A percentile compares a stretch with the other conserved stretches of the same genome.
Evolutionary conservation across 768 basidiomycete species (phyloP).

Genomic region (Tephrocybe sp.): DNA sequence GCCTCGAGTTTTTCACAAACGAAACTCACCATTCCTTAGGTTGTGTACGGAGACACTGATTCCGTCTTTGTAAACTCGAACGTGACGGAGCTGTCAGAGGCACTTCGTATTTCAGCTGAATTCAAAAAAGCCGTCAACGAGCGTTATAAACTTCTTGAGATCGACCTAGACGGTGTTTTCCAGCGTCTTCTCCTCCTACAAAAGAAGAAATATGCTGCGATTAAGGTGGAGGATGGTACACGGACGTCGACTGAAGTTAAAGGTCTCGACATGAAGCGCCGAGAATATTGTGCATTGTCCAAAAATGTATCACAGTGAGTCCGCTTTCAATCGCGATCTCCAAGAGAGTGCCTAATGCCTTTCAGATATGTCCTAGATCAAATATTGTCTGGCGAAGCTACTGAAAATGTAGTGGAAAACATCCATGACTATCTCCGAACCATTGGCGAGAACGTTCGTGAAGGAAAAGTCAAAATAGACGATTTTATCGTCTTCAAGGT

Average conservation of each 20-base stretch:
- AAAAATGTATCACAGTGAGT: slow-evolving; percentile 91
- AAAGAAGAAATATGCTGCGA: slow-evolving; percentile 99
- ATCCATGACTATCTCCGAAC: slow-evolving; percentile 89
- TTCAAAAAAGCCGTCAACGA: slow-evolving; percentile 98
- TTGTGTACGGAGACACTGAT: slow-evolving; percentile 98
- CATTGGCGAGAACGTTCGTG: slow-evolving; percentile 75
- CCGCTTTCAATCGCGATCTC: background rate
- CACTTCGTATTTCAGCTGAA: slow-evolving; percentile 84
- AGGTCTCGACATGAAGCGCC: slow-evolving; percentile 97
- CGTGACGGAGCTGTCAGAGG: slow-evolving; percentile 82
- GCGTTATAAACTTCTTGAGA: slow-evolving; percentile 91
- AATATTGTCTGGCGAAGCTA: slow-evolving; percentile 87
- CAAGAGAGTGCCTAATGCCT: background rate
- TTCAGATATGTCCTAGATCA: slow-evolving; percentile 85
- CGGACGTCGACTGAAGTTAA: slow-evolving; percentile 86
- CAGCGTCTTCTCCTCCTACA: slow-evolving; percentile 88
- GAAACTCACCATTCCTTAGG: slow-evolving; percentile 48
- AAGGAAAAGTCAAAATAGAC: slow-evolving; percentile 77
- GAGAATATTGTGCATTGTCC: slow-evolving; percentile 91
- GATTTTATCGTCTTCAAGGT: slow-evolving; percentile 97
- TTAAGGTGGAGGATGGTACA: slow-evolving; percentile 86
- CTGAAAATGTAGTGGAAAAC: slow-evolving; percentile 83
- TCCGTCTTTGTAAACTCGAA: slow-evolving; percentile 98
- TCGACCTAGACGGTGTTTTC: slow-evolving; percentile 94
- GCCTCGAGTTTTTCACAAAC: background rate